Percentiles rank a stretch among this genome's conserved stretches.
Evolutionary conservation across 225 moss, liverwort and hornwort genomes (phyloP).

Genomic region (Ulota crispa): DNA sequence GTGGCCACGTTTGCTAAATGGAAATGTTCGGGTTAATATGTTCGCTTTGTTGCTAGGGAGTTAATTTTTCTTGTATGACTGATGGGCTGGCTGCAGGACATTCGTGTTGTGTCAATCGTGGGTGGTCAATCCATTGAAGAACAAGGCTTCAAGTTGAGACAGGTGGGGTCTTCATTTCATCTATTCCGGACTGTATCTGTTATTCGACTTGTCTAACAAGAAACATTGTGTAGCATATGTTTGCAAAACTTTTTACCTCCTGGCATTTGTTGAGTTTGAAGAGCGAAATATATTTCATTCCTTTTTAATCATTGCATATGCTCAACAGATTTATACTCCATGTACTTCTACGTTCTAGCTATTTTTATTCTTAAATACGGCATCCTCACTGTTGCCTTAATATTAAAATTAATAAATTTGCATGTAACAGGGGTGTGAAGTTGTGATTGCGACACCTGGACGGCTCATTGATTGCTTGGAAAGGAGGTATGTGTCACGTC

Average conservation of each 20-base stretch:
- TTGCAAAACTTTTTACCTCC: not conserved
- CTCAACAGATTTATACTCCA: not conserved
- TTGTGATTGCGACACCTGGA: slow-evolving; percentile 97
- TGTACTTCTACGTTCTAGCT: not conserved
- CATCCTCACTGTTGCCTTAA: not conserved
- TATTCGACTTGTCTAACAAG: not conserved
- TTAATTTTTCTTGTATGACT: not conserved
- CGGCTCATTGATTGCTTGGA: slow-evolving; percentile 96
- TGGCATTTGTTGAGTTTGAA: not conserved
- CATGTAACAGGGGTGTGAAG: slow-evolving; percentile 79
- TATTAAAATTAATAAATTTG: not conserved
- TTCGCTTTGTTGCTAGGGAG: not conserved
- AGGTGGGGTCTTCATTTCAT: slow-evolving; percentile 45
- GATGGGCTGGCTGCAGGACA: slow-evolving; percentile 57
- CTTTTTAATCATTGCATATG: not conserved
- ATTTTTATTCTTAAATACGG: not conserved
- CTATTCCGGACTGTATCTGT: not conserved
- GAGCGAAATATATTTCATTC: not conserved
- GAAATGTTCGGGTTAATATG: not conserved
- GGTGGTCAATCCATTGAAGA: slow-evolving; percentile 99
- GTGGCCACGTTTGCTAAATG: not conserved
- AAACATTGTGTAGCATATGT: not conserved
- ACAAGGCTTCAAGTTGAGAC: slow-evolving; percentile 96
- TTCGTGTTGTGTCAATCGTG: slow-evolving; percentile 96
- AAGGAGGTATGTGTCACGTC: slow-evolving; percentile 59